These are phyloP conservation scores for Tetracladium marchalianum DNA, from an alignment of 495 filamentous ascomycete genomes.

Conservation along the genomic window DNA sequence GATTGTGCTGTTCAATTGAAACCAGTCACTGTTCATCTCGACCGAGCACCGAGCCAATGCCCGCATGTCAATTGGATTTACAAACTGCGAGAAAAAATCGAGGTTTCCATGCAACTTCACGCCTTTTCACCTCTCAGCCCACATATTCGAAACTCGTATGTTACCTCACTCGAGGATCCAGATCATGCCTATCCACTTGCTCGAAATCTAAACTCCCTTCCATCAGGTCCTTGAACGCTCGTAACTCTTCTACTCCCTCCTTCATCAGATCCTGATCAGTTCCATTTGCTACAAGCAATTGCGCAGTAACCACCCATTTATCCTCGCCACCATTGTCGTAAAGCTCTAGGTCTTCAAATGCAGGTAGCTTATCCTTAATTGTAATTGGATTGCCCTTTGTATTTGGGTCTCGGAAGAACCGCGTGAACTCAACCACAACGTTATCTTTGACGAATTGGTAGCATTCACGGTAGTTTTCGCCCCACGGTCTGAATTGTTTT, in stretches of 20 bases:
- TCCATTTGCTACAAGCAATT: slow-evolving; percentile 4
- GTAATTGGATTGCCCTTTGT: neutral
- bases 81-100: too few species aligned
- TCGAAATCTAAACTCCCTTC: slow-evolving; percentile 15
- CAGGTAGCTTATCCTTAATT: slow-evolving; percentile 5
- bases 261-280: slow-evolving; percentile 10
- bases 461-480: slow-evolving; percentile 13
- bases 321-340: slow-evolving; percentile 13
- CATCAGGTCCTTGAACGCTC: slow-evolving; percentile 12
- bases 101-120: too few species aligned
- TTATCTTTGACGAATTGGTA: slow-evolving; percentile 14
- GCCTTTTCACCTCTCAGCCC: neutral
- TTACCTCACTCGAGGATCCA: slow-evolving; percentile 18
- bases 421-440: slow-evolving; percentile 12
- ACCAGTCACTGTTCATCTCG: too few species aligned
- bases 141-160: neutral
- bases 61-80: too few species aligned
- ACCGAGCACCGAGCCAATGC: too few species aligned
- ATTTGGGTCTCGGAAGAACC: slow-evolving; percentile 3
- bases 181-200: slow-evolving; percentile 10
- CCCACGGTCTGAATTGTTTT: slow-evolving; percentile 3
- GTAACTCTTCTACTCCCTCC: slow-evolving; percentile 13
- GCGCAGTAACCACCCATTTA: slow-evolving; percentile 18
- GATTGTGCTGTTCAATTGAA: too few species aligned
- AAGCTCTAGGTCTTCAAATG: slow-evolving; percentile 2